Conservation (phyloP, 371 early-diverging fungal species). For the Apophysomyces trapeziformis region DNA sequence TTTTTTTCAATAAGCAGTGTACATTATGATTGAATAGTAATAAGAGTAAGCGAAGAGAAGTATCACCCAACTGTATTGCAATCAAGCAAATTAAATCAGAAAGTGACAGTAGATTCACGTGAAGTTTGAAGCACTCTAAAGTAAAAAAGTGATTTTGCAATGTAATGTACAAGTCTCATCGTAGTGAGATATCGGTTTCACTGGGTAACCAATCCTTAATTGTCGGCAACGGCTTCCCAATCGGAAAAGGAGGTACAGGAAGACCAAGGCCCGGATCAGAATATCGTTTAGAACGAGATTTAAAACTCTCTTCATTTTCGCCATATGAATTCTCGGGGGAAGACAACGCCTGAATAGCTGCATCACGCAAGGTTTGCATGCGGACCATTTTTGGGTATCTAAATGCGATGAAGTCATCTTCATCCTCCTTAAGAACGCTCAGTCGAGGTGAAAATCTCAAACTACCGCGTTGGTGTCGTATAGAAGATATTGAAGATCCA, state of each 20-base stretch:
- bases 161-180: too few species aligned
- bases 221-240: conserved; percentile 14
- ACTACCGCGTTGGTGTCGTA: neutral
- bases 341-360: conserved; percentile 20
- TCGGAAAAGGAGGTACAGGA: conserved; percentile 11
- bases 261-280: conserved; percentile 13
- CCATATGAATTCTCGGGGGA: conserved; percentile 2
- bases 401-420: conserved; percentile 17
- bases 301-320: neutral
- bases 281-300: conserved; percentile 6
- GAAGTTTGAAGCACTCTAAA: too few species aligned
- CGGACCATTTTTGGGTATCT: conserved; percentile 28
- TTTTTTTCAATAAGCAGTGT: too few species aligned
- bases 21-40: too few species aligned
- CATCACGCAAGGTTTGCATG: conserved; percentile 21
- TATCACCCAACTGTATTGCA: too few species aligned
- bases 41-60: too few species aligned
- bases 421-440: conserved; percentile 14
- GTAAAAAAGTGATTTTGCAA: too few species aligned
- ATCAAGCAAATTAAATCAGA: too few species aligned
- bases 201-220: conserved; percentile 5
- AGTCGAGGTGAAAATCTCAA: conserved; percentile 16
- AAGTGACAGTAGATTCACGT: too few species aligned
- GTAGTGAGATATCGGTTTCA: neutral
- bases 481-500: neutral